Evolutionary conservation across 2,329 filamentous ascomycete species (phyloP).

Genomic region (Fusarium sp.): DNA sequence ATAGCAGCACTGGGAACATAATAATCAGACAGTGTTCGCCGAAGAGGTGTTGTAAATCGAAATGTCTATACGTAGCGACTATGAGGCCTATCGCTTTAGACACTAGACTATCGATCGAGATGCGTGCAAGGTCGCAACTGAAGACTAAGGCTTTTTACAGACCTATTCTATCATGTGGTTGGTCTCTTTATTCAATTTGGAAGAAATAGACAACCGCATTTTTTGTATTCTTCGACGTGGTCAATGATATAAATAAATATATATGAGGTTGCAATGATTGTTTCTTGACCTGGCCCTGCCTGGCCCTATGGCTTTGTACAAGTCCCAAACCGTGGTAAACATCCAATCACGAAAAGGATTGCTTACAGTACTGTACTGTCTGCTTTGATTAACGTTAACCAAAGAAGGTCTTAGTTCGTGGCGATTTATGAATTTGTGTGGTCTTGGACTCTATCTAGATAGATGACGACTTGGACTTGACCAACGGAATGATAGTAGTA

Average conservation of each 20-base stretch:
- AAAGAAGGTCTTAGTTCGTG: background rate
- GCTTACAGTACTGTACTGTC: no score
- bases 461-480: slow-evolving; percentile 26
- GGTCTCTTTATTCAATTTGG: background rate
- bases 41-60: background rate
- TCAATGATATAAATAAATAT: background rate
- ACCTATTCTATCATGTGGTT: background rate
- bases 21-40: background rate
- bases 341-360: background rate
- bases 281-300: background rate
- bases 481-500: background rate
- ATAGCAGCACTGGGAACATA: background rate
- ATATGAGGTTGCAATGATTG: background rate
- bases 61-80: background rate
- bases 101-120: background rate
- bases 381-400: background rate
- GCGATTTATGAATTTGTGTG: background rate
- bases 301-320: background rate
- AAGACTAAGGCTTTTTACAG: background rate
- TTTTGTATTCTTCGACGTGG: background rate
- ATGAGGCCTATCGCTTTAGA: background rate
- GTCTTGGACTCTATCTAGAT: background rate
- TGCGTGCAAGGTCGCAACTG: background rate
- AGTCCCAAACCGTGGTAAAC: background rate
- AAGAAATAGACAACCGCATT: background rate